phyloP scores from a whole-genome alignment of 2,329 filamentous ascomycete species.

The Beauveria asiatica region DNA sequence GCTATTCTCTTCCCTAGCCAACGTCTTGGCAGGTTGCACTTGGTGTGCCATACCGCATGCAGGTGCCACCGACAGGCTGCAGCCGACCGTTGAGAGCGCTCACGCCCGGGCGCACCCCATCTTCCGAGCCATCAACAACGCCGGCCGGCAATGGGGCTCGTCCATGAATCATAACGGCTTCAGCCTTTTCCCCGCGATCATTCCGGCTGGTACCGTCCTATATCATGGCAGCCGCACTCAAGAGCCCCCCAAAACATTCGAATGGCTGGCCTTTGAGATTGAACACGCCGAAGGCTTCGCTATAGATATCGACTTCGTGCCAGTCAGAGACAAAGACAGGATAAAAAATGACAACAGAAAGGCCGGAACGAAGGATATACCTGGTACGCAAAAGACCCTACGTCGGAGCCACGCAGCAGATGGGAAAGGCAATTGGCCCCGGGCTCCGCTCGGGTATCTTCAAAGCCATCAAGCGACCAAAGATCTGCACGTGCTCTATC shows the following conservation, averaged over 20 bases:
- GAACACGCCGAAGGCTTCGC: constrained; percentile 65
- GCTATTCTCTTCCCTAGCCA: neutral
- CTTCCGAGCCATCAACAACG: constrained; percentile 65
- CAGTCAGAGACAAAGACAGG: neutral
- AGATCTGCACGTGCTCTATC: constrained; percentile 52
- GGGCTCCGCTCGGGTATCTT: constrained; percentile 42
- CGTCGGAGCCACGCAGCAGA: neutral
- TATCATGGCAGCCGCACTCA: constrained; percentile 53
- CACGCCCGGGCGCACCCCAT: constrained; percentile 51
- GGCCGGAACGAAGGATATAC: neutral
- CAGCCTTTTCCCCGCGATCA: constrained; percentile 56
- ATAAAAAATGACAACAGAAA: neutral
- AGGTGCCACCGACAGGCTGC: neutral
- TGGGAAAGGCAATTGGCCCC: neutral
- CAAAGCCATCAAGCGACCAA: constrained; percentile 56
- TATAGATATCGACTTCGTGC: neutral
- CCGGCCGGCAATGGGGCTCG: constrained; percentile 67
- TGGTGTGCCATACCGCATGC: neutral
- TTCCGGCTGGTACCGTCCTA: constrained; percentile 55
- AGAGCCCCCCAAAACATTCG: constrained; percentile 41
- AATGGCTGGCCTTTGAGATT: constrained; percentile 71
- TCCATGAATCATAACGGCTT: constrained; percentile 69
- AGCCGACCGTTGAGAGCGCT: constrained; percentile 20
- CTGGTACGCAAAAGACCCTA: neutral
- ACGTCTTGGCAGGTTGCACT: neutral